Base-by-base conservation (phyloP, 371 early-diverging fungal species). In the Thermomucor indicae-seudaticae region DNA sequence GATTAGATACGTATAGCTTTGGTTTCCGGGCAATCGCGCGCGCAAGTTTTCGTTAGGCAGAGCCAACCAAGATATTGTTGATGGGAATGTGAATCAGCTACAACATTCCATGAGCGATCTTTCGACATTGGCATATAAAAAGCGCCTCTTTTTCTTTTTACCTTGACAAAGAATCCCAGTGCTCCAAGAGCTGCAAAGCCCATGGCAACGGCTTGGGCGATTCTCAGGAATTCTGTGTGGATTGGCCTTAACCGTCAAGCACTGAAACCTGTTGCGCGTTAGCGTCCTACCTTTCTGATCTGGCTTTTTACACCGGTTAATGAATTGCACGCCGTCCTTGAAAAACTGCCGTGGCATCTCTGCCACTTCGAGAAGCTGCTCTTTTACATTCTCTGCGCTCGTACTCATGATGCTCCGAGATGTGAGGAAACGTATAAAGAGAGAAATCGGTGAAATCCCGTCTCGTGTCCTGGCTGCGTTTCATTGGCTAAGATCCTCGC, bases 131-230 rank as follows among this genome's bases (percentile, higher is more conserved):
- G 8, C 44, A 43, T 8, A 32, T 25, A n/a, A n/a, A n/a, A n/a
- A n/a, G n/a, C n/a, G n/a, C n/a, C n/a, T n/a, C n/a, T n/a, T n/a
- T n/a, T n/a, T n/a, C n/a, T 41, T 19, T 49, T 51, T 65, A 79
- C 79, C 84, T 98, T 98, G 72, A 97, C 96, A 70, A 97, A 89
- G 69, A 92, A 98, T 37, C 97, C 97, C 61, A 97, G 89, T 71
- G 93, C 94, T 61, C 98, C 98, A 88, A 98, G 95, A 57, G 96
- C 88, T 58, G 96, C 75, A 68, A 98, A 98, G 11, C 98, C 98
- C 78, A 96, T 88, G 39, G 89, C 90, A 29, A 98, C 94, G 25
- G 97, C 96, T 62, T 85, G 86, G 40, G 92, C 85, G 64, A 96
- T 92, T 77, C 93, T 83, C 43, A 91, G 58, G 78, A 93, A 97